These are phyloP conservation scores for Phialophora macrospora DNA, from an alignment of 2,329 filamentous ascomycete species.

Conservation along the genomic window DNA sequence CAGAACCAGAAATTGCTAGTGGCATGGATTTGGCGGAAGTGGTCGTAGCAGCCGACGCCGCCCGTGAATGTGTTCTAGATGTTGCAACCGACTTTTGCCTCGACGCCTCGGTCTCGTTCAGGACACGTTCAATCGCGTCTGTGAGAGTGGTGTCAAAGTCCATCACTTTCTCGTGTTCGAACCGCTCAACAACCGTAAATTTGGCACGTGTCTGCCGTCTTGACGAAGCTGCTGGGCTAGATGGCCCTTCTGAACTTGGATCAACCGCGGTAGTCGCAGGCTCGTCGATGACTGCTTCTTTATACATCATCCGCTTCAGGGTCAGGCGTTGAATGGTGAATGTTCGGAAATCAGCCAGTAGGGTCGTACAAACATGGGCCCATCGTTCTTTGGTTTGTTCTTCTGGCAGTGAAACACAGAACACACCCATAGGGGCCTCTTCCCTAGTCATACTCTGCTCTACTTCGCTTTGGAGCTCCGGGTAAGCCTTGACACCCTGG, in stretches of 20 bases:
- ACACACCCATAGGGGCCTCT: constrained; percentile 36
- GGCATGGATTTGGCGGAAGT: constrained; percentile 38
- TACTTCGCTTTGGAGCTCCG: constrained; percentile 58
- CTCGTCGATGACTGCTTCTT: neutral
- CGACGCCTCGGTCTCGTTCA: constrained; percentile 40
- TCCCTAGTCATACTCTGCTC: constrained; percentile 62
- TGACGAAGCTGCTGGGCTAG: neutral
- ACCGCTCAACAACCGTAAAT: constrained; percentile 39
- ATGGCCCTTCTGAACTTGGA: constrained; percentile 1
- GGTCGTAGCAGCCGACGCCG: constrained; percentile 36
- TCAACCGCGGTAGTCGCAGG: neutral
- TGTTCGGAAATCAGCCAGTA: constrained; percentile 60
- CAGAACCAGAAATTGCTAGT: constrained; percentile 27
- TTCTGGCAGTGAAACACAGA: constrained; percentile 6
- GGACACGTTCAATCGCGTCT: constrained; percentile 62
- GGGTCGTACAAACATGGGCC: constrained; percentile 62
- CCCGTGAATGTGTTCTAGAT: constrained; percentile 31
- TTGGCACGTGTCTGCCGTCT: neutral
- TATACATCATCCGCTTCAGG: constrained; percentile 54
- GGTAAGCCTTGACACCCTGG: constrained; percentile 62
- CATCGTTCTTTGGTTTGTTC: constrained; percentile 43
- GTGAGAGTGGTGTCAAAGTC: constrained; percentile 63
- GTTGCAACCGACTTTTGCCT: constrained; percentile 17
- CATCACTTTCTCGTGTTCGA: constrained; percentile 61
- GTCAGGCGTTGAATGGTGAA: constrained; percentile 62